Evolutionary conservation across 1,284 basidiomycete species (phyloP), one percentile per base, ranked within the genome.

Genomic region (Apiotrichum veenhuisii): DNA sequence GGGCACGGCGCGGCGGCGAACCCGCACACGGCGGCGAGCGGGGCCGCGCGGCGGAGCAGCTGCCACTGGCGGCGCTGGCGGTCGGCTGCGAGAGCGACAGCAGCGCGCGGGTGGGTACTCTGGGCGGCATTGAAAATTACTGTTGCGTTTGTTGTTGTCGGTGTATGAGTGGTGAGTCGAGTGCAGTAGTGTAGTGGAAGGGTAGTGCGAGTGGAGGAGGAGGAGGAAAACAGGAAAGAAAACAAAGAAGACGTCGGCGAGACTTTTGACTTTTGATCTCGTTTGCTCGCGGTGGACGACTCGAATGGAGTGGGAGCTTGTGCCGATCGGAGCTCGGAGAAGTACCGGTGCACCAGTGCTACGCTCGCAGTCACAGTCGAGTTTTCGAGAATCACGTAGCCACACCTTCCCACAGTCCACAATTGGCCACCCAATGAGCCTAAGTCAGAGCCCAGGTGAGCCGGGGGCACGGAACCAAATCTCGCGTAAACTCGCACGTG

Each of bases 41-140:
- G 30, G 14, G 33, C 17, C 27, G 22, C 18, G 36, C 23, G 47
- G 41, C 30, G 27, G 10, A 10, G 44, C 17, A 41, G 46, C 4
- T 1, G 57, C 40, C 34, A 30, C 30, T 30, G 30, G 30, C 30
- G 30, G 30, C 30, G 5, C 46, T 53, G 27, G 44, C 51, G 40
- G 18, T 25, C 25, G 58, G 51, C 51, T 53, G 50, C 26, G 40
- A 58, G 44, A 25, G 57, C 26, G 41, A 50, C n/a, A 51, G 48
- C 18, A 59, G 43, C 23, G 58, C 58, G 27, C 58, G 54, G 50
- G 54, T 38, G 27, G 58, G 58, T 46, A 59, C 45, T 50, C 58
- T 26, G 20, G 58, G 58, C 47, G 58, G 58, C 58, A 59, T 59
- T n/a, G n/a, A n/a, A n/a, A n/a, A n/a, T n/a, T n/a, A n/a, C n/a